Evolutionary conservation across 805 yeast species (phyloP), one percentile per base, ranked within the genome.

Genomic region (Jamesozyma jinghongensis): DNA sequence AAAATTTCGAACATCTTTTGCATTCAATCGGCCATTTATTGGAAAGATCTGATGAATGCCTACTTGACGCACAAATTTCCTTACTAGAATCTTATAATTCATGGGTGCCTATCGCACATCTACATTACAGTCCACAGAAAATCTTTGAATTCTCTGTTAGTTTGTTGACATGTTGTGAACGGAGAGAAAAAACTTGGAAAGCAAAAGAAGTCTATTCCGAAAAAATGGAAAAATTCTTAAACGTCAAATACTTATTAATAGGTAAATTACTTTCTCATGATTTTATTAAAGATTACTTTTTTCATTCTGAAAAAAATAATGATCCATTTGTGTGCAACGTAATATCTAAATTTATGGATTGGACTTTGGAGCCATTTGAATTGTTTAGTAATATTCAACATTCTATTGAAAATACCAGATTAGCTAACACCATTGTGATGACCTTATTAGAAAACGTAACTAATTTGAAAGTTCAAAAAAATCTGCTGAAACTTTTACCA

Each of bases 31-130:
- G 61, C 34, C 53, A 48, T 34, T 80, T 81, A 51, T 64, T 81
- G 39, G 54, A 69, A 0, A 54, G 73, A 19, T 67, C 68, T 19
- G 67, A 73, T 19, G 71, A 69, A 3, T 53, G 68, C 1, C 65
- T 78, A 39, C 63, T 75, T 30, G 68, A 72, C 22, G 88, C 80
- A 54, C 92, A 83, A 58, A 63, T 75, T n/a, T 60, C 74, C 27
- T 59, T 84, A 22, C 56, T 83, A 44, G 83, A 80, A 41, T 70
- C 73, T 19, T 63, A 79, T 43, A 85, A 79, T 51, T 60, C 74
- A 19, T 74, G 79, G 54, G 52, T 78, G 32, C 67, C 62, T 26
- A 59, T 70, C 3, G 62, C 78, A 37, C 62, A 41, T 5, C 25
- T 29, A 2, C 39, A 41, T 35, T 48, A 44, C 28, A 50, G 49